Evolutionary conservation across 2,329 filamentous ascomycete species (phyloP).

Genomic region (Trichoderma harzianum): DNA sequence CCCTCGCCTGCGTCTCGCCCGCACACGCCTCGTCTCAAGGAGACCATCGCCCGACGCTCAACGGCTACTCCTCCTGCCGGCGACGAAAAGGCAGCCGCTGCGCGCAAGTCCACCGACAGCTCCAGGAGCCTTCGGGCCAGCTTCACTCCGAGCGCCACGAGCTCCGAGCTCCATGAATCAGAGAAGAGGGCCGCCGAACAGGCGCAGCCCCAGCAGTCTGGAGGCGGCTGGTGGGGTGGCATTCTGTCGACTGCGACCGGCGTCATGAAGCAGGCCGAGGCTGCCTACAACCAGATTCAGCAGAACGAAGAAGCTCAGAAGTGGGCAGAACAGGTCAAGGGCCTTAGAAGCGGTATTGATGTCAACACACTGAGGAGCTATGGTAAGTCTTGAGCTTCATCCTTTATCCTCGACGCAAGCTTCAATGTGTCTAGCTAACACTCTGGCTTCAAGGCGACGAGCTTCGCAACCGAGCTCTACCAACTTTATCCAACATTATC

Average conservation of each 20-base stretch:
- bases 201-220: conserved; percentile 29
- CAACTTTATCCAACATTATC: conserved; percentile 91
- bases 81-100: conserved; percentile 57
- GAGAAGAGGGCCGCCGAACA: conserved; percentile 52
- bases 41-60: conserved; percentile 43
- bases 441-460: conserved; percentile 67
- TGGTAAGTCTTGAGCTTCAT: conserved; percentile 27
- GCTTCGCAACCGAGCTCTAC: conserved; percentile 78
- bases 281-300: conserved; percentile 89
- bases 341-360: conserved; percentile 53
- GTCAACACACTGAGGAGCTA: conserved; percentile 65
- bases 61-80: conserved; percentile 52
- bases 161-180: conserved; percentile 56
- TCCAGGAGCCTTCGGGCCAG: conserved; percentile 66
- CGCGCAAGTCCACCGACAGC: conserved; percentile 76
- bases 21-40: conserved; percentile 73
- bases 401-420: not conserved
- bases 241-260: conserved; percentile 78
- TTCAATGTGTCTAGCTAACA: not conserved
- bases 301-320: conserved; percentile 94
- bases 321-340: conserved; percentile 91
- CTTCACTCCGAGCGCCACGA: conserved; percentile 66
- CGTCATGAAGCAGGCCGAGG: conserved; percentile 90
- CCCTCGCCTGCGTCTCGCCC: conserved; percentile 71
- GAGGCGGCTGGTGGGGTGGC: conserved; percentile 87